Evolutionary conservation across 805 yeast genomes (phyloP), one percentile per base, ranked within the genome.

Genomic region (Millerozyma miso): DNA sequence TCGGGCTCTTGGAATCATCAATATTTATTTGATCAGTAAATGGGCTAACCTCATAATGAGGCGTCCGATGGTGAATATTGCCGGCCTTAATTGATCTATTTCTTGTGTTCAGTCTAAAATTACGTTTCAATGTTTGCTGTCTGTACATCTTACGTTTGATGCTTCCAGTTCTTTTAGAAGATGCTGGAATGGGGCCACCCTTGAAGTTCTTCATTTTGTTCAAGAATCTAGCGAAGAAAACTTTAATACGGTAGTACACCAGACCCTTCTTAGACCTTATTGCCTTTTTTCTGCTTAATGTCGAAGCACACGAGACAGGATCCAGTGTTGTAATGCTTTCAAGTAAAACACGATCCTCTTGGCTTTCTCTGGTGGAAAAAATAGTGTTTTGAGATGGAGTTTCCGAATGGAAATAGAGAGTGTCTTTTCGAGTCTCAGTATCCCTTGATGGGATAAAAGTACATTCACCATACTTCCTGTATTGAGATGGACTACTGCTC

Each of bases 321-420:
- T 49, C 43, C 16, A 46, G 33, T 18, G 33, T 29, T 4, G 42
- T 39, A 17, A 35, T 42, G 2, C 23, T 13, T 13, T 4, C 19
- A 14, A 31, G 31, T 12, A 20, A 37, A 23, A 17, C 29, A 4
- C 40, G 18, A n/a, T n/a, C n/a, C 23, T 29, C 26, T 15, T 48
- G 55, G 15, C 52, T 59, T 12, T 49, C 55, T 44, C 71, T 52
- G 7, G 74, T 69, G n/a, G 73, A 67, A 47, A 69, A 69, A 31
- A 69, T 69, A 0, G 76, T 70, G 19, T 71, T 74, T 47, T 69
- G 74, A 0, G 73, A 67, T 41, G 67, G 32, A 2, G 17, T 15
- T 13, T 15, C 15, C 4, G 39, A 20, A 17, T 29, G 39, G n/a
- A 8, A 19, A 3, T 13, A n/a, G 8, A 13, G 4, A 13, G 18